These are phyloP conservation scores for Monosporascus ibericus DNA, from an alignment of 2,329 filamentous ascomycete species.

Conservation along the genomic window DNA sequence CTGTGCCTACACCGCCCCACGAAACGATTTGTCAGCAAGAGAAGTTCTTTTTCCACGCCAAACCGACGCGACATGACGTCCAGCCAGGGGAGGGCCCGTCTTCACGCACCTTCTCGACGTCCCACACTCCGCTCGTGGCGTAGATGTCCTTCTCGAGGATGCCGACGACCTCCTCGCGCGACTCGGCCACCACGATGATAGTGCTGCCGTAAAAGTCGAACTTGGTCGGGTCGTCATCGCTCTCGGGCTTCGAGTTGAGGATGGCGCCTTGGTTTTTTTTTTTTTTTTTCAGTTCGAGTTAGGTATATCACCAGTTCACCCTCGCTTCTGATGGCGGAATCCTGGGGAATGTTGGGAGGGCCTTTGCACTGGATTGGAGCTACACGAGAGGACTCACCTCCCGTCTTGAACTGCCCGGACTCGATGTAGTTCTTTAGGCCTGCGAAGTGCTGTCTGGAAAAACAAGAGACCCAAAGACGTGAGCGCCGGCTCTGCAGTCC, in stretches of 20 bases:
- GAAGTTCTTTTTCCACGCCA: no score
- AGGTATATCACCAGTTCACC: neutral
- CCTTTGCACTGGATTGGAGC: neutral
- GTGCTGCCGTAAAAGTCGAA: constrained; percentile 67
- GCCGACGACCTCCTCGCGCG: constrained; percentile 63
- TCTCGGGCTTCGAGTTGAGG: constrained; percentile 58
- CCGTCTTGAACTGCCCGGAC: constrained; percentile 55
- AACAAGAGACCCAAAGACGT: neutral
- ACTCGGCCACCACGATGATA: constrained; percentile 60
- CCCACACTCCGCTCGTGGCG: constrained; percentile 68
- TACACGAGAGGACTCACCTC: constrained; percentile 41
- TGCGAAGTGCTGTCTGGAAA: constrained; percentile 44
- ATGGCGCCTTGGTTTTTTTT: constrained; percentile 46
- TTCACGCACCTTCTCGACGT: constrained; percentile 55
- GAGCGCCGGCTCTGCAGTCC: neutral
- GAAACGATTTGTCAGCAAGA: no score
- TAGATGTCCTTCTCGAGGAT: constrained; percentile 69
- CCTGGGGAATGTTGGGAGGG: no score
- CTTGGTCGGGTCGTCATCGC: constrained; percentile 39
- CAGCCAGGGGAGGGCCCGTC: no score
- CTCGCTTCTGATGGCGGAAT: neutral
- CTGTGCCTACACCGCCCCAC: constrained; percentile 29
- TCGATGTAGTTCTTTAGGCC: constrained; percentile 46
- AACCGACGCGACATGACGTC: no score
- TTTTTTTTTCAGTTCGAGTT: constrained; percentile 24